phyloP scores from a whole-genome alignment of 768 basidiomycete genomes.

The Heimioporus sp. region DNA sequence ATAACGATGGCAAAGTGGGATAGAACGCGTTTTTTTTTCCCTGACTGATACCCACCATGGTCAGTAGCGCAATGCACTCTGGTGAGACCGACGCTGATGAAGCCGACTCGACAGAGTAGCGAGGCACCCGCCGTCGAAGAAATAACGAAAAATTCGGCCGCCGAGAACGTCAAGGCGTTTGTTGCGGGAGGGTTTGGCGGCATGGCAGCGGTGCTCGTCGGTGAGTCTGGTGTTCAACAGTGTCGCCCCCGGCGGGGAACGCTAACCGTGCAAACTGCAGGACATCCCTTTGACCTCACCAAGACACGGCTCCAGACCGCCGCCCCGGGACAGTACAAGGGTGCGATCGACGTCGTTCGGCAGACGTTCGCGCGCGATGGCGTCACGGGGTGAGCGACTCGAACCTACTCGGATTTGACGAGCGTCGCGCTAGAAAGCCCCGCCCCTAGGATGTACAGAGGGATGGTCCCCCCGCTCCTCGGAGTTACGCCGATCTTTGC shows the following conservation, averaged over 20 bases:
- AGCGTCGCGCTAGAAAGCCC: background rate
- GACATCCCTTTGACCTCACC: slow-evolving; percentile 96
- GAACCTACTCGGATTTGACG: background rate
- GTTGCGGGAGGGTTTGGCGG: slow-evolving; percentile 94
- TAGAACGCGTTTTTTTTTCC: slow-evolving; percentile 3
- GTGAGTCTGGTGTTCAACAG: too few relatives aligned
- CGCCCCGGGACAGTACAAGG: slow-evolving; percentile 80
- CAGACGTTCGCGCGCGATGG: slow-evolving; percentile 93
- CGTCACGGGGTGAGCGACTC: slow-evolving; percentile 69
- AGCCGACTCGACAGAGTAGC: slow-evolving; percentile 17
- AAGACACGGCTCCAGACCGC: slow-evolving; percentile 97
- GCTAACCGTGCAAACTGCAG: too few relatives aligned
- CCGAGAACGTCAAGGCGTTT: slow-evolving; percentile 73
- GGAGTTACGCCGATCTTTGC: slow-evolving; percentile 99
- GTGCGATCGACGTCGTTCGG: slow-evolving; percentile 91
- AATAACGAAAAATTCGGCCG: slow-evolving; percentile 25
- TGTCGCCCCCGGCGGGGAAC: too few relatives aligned
- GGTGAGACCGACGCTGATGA: slow-evolving; percentile 6
- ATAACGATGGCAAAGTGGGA: background rate
- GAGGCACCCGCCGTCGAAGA: slow-evolving; percentile 21
- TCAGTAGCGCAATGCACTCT: slow-evolving; percentile 7
- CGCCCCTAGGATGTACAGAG: slow-evolving; percentile 79
- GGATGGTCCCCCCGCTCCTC: slow-evolving; percentile 89
- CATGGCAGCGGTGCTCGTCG: slow-evolving; percentile 81
- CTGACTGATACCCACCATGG: slow-evolving; percentile 22